phyloP scores from a whole-genome alignment of 2,329 filamentous ascomycete species.

The Cladosporium sp. region DNA sequence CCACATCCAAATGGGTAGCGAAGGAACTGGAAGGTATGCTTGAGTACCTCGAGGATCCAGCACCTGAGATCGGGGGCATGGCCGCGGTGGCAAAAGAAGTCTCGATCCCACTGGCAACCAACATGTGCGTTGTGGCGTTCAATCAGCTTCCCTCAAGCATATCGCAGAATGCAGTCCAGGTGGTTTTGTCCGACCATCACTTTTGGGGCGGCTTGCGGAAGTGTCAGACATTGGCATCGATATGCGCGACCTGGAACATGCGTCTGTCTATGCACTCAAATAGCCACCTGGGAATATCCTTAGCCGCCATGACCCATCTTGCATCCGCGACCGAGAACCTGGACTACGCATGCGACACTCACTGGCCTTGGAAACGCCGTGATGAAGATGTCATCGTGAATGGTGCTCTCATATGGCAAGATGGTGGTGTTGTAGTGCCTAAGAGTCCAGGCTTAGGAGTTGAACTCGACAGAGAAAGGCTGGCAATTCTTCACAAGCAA shows the following conservation, averaged over 20 bases:
- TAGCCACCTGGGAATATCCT: conserved; percentile 6
- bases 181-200: conserved; percentile 9
- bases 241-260: conserved; percentile 7
- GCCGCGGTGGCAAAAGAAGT: conserved; percentile 7
- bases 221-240: conserved; percentile 2
- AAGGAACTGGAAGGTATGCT: conserved; percentile 17
- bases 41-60: conserved; percentile 7
- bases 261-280: conserved; percentile 12
- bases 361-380: conserved; percentile 11
- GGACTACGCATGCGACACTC: conserved; percentile 13
- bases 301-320: conserved; percentile 13
- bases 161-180: conserved; percentile 6
- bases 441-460: neutral
- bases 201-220: conserved; percentile 11
- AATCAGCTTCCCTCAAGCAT: conserved; percentile 6
- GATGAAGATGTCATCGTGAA: conserved; percentile 4
- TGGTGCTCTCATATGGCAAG: conserved; percentile 7
- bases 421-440: conserved; percentile 9
- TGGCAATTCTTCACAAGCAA: conserved; percentile 3
- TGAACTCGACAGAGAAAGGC: conserved; percentile 8
- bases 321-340: conserved; percentile 8
- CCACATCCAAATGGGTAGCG: conserved; percentile 14
- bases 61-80: conserved; percentile 10
- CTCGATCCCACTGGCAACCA: conserved; percentile 8
- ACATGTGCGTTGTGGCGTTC: conserved; percentile 9